These are phyloP conservation scores for Saccharomycopsis crataegensis DNA, from an alignment of 1,139 yeast species.

Conservation along the genomic window DNA sequence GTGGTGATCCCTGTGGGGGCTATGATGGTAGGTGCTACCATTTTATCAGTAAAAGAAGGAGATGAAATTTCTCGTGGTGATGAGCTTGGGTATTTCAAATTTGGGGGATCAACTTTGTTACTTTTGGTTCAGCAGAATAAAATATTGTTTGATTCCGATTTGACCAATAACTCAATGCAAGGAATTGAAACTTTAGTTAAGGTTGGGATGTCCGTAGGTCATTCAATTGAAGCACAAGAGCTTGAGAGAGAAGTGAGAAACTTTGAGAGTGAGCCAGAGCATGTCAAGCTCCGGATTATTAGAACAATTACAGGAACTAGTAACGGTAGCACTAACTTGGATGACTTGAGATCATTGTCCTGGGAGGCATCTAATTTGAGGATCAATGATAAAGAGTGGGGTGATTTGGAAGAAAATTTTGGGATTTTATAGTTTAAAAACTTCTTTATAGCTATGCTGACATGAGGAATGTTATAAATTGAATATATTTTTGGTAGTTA, in stretches of 20 bases:
- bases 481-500: too few species aligned
- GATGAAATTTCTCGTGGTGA: conserved; percentile 58
- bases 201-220: conserved; percentile 93
- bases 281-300: conserved; percentile 45
- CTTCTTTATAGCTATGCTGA: neutral
- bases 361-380: conserved; percentile 19
- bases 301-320: conserved; percentile 50
- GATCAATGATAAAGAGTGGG: conserved; percentile 1
- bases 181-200: conserved; percentile 76
- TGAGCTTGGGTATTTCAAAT: conserved; percentile 89
- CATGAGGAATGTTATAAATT: too few species aligned
- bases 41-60: conserved; percentile 61
- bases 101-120: conserved; percentile 89
- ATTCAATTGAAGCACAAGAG: conserved; percentile 45
- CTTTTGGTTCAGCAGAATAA: conserved; percentile 40
- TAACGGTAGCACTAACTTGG: conserved; percentile 13
- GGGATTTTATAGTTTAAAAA: neutral
- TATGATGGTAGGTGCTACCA: conserved; percentile 96
- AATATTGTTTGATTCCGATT: conserved; percentile 64
- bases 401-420: neutral
- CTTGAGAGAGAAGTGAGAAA: conserved; percentile 41
- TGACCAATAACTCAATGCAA: conserved; percentile 54
- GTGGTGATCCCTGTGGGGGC: conserved; percentile 87
- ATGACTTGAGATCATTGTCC: conserved; percentile 8
- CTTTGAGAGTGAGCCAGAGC: conserved; percentile 42